A percentile compares a stretch with the other conserved stretches of the same genome.
These are phyloP conservation scores for Aureobasidium sp. DNA, from an alignment of 2,329 filamentous ascomycete species.

Conservation along the genomic window DNA sequence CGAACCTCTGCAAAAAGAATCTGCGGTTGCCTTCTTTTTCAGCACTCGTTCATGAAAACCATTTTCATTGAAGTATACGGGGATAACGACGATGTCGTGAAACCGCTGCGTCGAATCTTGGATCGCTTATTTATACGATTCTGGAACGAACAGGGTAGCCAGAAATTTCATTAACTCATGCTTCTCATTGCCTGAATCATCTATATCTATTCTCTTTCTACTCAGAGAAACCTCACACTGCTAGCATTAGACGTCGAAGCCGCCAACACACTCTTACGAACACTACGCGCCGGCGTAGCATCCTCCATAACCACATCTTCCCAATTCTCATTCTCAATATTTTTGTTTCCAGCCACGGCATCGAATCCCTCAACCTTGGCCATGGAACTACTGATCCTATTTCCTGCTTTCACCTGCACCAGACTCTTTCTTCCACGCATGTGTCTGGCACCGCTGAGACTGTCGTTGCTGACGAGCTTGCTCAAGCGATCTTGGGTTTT, in stretches of 20 bases:
- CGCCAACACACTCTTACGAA: background rate
- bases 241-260: slow-evolving; percentile 4
- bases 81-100: too few relatives aligned
- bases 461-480: slow-evolving; percentile 26
- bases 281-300: background rate
- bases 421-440: slow-evolving; percentile 13
- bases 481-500: slow-evolving; percentile 18
- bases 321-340: slow-evolving; percentile 14
- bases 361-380: slow-evolving; percentile 20
- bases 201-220: background rate
- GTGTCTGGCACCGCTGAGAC: slow-evolving; percentile 21
- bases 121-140: too few relatives aligned
- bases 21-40: too few relatives aligned
- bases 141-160: too few relatives aligned
- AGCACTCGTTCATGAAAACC: too few relatives aligned
- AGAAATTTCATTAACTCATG: background rate
- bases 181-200: background rate
- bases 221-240: background rate
- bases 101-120: too few relatives aligned
- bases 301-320: background rate
- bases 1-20: too few relatives aligned
- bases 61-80: too few relatives aligned
- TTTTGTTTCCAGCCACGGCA: slow-evolving; percentile 19
- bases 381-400: slow-evolving; percentile 25
- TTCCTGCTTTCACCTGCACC: slow-evolving; percentile 14